These are phyloP conservation scores for Ilex paraguariensis DNA, from an alignment of 305 asterid species.

Conservation along the genomic window DNA sequence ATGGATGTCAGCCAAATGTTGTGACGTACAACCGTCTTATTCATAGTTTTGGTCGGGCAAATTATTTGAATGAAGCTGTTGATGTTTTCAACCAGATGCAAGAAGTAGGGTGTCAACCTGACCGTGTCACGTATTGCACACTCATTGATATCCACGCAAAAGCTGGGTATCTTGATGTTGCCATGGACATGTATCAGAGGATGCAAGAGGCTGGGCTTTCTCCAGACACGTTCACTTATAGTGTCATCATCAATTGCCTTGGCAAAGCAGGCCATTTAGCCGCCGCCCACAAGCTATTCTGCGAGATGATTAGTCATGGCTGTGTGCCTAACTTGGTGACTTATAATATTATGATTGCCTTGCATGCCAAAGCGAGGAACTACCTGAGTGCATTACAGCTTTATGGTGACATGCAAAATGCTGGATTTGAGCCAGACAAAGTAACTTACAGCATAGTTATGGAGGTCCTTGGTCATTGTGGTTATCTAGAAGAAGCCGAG, in stretches of 20 bases:
- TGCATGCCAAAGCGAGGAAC: conserved; percentile 92
- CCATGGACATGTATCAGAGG: conserved; percentile 75
- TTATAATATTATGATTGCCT: conserved; percentile 85
- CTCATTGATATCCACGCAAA: conserved; percentile 94
- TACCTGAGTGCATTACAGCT: conserved; percentile 72
- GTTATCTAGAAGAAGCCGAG: conserved; percentile 93
- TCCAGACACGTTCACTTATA: conserved; percentile 92
- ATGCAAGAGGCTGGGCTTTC: conserved; percentile 96
- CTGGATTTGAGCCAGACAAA: conserved; percentile 91
- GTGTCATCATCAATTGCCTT: conserved; percentile 87
- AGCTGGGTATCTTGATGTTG: conserved; percentile 88
- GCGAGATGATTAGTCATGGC: conserved; percentile 86
- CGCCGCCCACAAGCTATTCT: conserved; percentile 69
- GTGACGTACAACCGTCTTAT: conserved; percentile 93
- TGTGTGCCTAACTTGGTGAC: conserved; percentile 91
- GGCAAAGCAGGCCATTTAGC: conserved; percentile 94
- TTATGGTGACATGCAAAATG: conserved; percentile 85
- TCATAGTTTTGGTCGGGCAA: conserved; percentile 92
- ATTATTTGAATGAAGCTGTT: conserved; percentile 69
- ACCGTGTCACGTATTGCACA: conserved; percentile 94
- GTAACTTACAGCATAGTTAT: conserved; percentile 91
- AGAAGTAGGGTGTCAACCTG: conserved; percentile 71
- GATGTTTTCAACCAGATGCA: conserved; percentile 75
- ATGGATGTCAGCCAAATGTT: conserved; percentile 79
- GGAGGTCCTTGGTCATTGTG: conserved; percentile 98